Conservation (phyloP, 1,284 basidiomycete species). For the Trametes sp. region DNA sequence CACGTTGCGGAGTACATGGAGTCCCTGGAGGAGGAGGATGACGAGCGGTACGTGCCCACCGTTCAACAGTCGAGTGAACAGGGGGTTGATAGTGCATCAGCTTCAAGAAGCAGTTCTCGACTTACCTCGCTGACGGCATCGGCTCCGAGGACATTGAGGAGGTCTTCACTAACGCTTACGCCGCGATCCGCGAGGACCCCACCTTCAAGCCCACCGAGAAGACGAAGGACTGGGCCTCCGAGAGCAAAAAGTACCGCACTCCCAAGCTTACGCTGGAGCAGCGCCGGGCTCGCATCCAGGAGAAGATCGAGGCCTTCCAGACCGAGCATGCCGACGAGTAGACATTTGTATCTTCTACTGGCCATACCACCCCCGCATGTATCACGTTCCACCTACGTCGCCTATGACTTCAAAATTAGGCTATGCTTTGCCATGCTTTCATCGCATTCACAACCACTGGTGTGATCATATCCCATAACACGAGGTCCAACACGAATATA, state of each 20-base stretch:
- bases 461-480: too few relatives aligned
- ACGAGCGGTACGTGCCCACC: slow-evolving; percentile 78
- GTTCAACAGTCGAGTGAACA: not conserved
- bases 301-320: slow-evolving; percentile 88
- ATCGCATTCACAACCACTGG: slow-evolving; percentile 2
- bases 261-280: slow-evolving; percentile 81
- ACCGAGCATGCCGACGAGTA: slow-evolving; percentile 66
- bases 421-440: slow-evolving; percentile 32
- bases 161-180: slow-evolving; percentile 90
- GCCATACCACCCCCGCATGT: slow-evolving; percentile 27
- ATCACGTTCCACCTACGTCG: slow-evolving; percentile 23
- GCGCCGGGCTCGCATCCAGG: slow-evolving; percentile 80
- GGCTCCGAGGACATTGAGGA: slow-evolving; percentile 99
- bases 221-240: slow-evolving; percentile 92
- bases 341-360: slow-evolving; percentile 33
- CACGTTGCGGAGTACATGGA: slow-evolving; percentile 99
- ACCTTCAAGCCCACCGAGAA: slow-evolving; percentile 93
- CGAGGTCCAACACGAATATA: not conserved
- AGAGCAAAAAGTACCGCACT: slow-evolving; percentile 79
- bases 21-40: slow-evolving; percentile 99
- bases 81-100: slow-evolving; percentile 46
- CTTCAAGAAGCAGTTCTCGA: slow-evolving; percentile 98
- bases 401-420: slow-evolving; percentile 35
- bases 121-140: slow-evolving; percentile 95
- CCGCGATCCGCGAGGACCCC: slow-evolving; percentile 96